phyloP scores from a whole-genome alignment of 23 red algal species.

The Gracilaria domingensis region DNA sequence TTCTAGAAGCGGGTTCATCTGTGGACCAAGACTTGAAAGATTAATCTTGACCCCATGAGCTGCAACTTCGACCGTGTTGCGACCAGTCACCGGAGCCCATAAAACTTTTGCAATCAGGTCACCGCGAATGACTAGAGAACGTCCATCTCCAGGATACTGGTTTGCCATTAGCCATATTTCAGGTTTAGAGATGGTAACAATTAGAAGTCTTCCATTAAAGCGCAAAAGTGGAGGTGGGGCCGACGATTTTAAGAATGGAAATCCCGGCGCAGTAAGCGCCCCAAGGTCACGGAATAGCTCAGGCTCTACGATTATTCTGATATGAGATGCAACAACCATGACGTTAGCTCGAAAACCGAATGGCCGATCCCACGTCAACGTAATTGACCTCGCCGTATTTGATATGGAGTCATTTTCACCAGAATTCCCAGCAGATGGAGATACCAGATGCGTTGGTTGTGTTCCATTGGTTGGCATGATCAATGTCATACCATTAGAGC shows the following conservation, averaged over 20 bases:
- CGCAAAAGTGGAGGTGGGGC: conserved; percentile 69
- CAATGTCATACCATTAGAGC: conserved; percentile 48
- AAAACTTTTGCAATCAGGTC: conserved; percentile 80
- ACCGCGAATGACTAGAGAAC: conserved; percentile 74
- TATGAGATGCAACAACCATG: conserved; percentile 77
- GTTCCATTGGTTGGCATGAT: conserved; percentile 47
- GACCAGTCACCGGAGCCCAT: conserved; percentile 78
- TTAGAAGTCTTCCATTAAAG: conserved; percentile 75
- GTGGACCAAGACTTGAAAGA: conserved; percentile 57
- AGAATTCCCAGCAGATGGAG: background rate
- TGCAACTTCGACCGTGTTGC: conserved; percentile 66
- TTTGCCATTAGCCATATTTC: conserved; percentile 82
- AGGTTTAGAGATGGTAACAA: conserved; percentile 76
- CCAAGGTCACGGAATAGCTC: conserved; percentile 80
- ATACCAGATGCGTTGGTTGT: background rate
- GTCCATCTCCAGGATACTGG: conserved; percentile 66
- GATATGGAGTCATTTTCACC: background rate
- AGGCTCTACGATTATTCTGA: conserved; percentile 80
- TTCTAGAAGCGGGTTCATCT: background rate
- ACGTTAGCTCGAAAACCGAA: conserved; percentile 78
- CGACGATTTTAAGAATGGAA: conserved; percentile 77
- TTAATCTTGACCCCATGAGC: conserved; percentile 67
- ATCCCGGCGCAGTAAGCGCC: conserved; percentile 71
- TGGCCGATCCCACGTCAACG: conserved; percentile 74
- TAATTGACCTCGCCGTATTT: conserved; percentile 31